phyloP scores from a whole-genome alignment of 345 rosid genomes.

The Turritis glabra region DNA sequence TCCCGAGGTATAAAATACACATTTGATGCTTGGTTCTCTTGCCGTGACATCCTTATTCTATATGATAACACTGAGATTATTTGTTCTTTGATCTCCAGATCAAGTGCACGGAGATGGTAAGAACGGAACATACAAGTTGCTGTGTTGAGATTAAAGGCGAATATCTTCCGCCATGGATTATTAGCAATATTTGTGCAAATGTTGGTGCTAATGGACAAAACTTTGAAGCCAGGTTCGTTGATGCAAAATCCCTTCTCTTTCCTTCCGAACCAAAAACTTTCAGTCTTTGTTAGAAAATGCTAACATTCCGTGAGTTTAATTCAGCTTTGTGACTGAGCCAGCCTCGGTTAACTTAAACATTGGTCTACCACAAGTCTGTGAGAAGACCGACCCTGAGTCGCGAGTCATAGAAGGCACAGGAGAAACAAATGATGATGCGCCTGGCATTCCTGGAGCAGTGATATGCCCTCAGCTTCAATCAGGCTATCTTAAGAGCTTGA shows the following conservation, averaged over 20 bases:
- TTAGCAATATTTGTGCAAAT: constrained; percentile 61
- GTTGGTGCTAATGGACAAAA: constrained; percentile 54
- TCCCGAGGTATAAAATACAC: constrained; percentile 58
- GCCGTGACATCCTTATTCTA: not conserved
- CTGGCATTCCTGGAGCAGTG: constrained; percentile 52
- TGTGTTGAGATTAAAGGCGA: constrained; percentile 67
- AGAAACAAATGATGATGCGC: constrained; percentile 31
- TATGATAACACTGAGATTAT: not conserved
- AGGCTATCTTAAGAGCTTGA: constrained; percentile 70
- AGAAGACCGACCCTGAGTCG: constrained; percentile 41
- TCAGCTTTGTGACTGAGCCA: constrained; percentile 74
- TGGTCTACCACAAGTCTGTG: constrained; percentile 47
- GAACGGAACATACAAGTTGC: constrained; percentile 43
- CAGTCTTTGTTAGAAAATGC: constrained; percentile 3
- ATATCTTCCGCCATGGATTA: constrained; percentile 85
- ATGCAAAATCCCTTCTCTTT: not conserved
- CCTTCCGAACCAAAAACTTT: not conserved
- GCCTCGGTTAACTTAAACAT: constrained; percentile 73
- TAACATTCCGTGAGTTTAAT: constrained; percentile 11
- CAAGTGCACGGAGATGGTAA: constrained; percentile 66
- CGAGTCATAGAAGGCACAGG: constrained; percentile 25
- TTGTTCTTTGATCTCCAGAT: constrained; percentile 53
- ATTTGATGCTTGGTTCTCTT: constrained; percentile 19
- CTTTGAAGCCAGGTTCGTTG: constrained; percentile 76
- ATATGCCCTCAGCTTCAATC: constrained; percentile 51